Conservation (phyloP, 179 eudicot species). For the Actinidia arguta region DNA sequence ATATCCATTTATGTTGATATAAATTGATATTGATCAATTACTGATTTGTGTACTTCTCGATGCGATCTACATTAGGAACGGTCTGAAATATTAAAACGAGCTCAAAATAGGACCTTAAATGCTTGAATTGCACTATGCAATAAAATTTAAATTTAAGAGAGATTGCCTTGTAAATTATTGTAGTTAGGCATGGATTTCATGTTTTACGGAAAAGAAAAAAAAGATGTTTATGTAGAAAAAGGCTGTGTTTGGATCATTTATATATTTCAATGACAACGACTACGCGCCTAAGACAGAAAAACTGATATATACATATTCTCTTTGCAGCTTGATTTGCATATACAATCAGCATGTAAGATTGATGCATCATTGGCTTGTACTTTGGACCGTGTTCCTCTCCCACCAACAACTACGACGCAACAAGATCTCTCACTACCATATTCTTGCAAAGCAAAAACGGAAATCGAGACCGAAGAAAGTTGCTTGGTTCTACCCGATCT, state of each 20-base stretch:
- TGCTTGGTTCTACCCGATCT: constrained; percentile 33
- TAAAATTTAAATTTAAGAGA: no score
- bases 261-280: not conserved
- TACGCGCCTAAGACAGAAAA: not conserved
- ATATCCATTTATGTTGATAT: no score
- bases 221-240: no score
- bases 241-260: no score
- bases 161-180: no score
- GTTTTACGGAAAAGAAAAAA: no score
- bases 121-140: no score
- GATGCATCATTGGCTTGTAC: not conserved
- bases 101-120: not conserved
- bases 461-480: constrained; percentile 12
- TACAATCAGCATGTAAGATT: not conserved
- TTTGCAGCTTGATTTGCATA: constrained; percentile 30
- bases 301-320: not conserved
- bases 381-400: not conserved
- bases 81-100: not conserved
- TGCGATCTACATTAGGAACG: no score
- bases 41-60: no score
- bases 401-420: not conserved
- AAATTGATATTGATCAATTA: no score
- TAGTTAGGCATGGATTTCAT: not conserved
- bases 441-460: constrained; percentile 9
- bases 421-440: not conserved